phyloP scores from a whole-genome alignment of 2,329 filamentous ascomycete species.

The Ceratocystis lukuohia region DNA sequence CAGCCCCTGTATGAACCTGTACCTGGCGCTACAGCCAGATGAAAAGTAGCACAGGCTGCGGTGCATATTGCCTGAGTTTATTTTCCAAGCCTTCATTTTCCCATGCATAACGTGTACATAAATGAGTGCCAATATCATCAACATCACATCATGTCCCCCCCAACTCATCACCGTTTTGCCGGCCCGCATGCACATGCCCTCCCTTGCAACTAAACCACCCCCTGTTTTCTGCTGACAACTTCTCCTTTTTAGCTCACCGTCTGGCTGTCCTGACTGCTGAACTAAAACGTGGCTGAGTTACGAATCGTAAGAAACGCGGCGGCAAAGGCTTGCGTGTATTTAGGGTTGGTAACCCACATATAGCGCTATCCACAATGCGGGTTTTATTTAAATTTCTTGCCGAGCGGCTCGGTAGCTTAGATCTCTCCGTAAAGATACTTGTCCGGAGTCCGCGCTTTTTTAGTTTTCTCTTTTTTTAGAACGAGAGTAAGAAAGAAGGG shows the following conservation, averaged over 20 bases:
- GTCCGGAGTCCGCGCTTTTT: slow-evolving; percentile 4
- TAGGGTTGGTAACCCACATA: background rate
- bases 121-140: background rate
- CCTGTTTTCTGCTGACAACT: background rate
- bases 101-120: background rate
- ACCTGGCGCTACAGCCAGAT: background rate
- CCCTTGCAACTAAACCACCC: background rate
- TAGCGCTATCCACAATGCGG: background rate
- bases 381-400: background rate
- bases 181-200: background rate
- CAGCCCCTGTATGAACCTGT: background rate
- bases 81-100: background rate
- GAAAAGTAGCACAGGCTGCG: background rate
- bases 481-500: background rate
- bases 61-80: background rate
- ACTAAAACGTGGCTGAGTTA: slow-evolving; percentile 1
- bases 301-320: background rate
- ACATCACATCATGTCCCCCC: background rate
- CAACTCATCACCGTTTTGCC: background rate
- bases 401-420: slow-evolving; percentile 5
- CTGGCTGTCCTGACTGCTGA: background rate
- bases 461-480: slow-evolving; percentile 9
- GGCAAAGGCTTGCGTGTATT: background rate
- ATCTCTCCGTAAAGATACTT: background rate
- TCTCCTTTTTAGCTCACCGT: background rate